These are phyloP conservation scores for Neostapfia colusana DNA, from an alignment of 176 grass and related monocot genomes.

Conservation along the genomic window DNA sequence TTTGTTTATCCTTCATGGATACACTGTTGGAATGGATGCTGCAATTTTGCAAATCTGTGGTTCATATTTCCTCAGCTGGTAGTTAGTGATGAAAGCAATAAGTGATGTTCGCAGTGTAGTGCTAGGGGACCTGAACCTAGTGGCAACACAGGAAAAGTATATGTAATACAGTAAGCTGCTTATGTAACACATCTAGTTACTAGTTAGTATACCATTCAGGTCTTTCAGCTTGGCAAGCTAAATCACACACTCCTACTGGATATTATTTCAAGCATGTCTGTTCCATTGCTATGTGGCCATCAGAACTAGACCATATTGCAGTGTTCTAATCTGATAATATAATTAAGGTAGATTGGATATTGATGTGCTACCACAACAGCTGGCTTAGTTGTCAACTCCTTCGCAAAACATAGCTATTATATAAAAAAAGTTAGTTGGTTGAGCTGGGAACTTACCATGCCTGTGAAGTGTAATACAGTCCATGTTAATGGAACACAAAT, in stretches of 20 bases:
- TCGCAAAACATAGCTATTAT: not conserved
- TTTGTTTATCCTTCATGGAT: not conserved
- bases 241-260: not conserved
- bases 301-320: not conserved
- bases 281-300: not conserved
- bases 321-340: not conserved
- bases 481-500: not conserved
- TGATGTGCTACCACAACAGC: not conserved
- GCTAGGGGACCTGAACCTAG: not conserved
- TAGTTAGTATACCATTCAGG: not conserved
- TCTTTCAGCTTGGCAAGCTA: not conserved
- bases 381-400: not conserved
- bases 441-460: not conserved
- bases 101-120: not conserved
- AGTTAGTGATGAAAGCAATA: constrained; percentile 2
- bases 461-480: not conserved
- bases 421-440: not conserved
- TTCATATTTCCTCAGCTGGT: not conserved
- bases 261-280: not conserved
- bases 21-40: not conserved
- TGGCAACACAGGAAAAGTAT: not conserved
- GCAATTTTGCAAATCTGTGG: not conserved
- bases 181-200: not conserved
- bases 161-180: not conserved
- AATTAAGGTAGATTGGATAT: not conserved